Evolutionary conservation across 2,329 filamentous ascomycete genomes (phyloP).

Genomic region (Huntiella moniliformis): DNA sequence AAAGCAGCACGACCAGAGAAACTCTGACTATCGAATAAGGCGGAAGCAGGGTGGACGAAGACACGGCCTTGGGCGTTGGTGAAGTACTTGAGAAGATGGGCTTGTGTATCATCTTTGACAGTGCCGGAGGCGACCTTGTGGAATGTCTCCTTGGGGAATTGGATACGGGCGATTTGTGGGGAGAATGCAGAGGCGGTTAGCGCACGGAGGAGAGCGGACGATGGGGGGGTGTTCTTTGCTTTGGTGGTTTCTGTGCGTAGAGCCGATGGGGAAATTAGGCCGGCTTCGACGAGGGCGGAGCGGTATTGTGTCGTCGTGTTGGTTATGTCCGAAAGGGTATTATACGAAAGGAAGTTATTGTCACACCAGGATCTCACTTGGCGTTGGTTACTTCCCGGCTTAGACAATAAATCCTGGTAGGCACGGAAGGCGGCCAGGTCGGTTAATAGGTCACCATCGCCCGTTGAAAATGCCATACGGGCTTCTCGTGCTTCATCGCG

Average conservation of each 20-base stretch:
- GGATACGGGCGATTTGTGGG: slow-evolving; percentile 80
- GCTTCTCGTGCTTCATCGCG: slow-evolving; percentile 67
- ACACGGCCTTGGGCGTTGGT: slow-evolving; percentile 70
- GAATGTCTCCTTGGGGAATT: slow-evolving; percentile 92
- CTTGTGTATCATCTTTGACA: slow-evolving; percentile 84
- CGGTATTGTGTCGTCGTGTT: slow-evolving; percentile 76
- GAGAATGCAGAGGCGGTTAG: slow-evolving; percentile 56
- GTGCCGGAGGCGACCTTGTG: slow-evolving; percentile 71
- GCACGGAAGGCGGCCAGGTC: slow-evolving; percentile 69
- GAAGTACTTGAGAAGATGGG: slow-evolving; percentile 81
- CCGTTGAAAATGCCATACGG: slow-evolving; percentile 51
- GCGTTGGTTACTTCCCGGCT: slow-evolving; percentile 34
- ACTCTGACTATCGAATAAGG: slow-evolving; percentile 62
- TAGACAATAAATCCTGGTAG: slow-evolving; percentile 51
- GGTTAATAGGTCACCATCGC: slow-evolving; percentile 74
- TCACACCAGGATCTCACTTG: slow-evolving; percentile 62
- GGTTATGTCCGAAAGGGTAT: slow-evolving; percentile 73
- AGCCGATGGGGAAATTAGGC: slow-evolving; percentile 39
- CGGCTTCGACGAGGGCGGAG: slow-evolving; percentile 66
- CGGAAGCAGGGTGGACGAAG: slow-evolving; percentile 81
- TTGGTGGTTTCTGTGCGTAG: slow-evolving; percentile 6
- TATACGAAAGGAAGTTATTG: slow-evolving; percentile 64
- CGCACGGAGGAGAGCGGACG: slow-evolving; percentile 40
- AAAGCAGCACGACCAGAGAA: slow-evolving; percentile 62
- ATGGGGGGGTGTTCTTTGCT: slow-evolving; percentile 16